Conservation (phyloP, 331 rosid genomes). For the Rosa hybrid region DNA sequence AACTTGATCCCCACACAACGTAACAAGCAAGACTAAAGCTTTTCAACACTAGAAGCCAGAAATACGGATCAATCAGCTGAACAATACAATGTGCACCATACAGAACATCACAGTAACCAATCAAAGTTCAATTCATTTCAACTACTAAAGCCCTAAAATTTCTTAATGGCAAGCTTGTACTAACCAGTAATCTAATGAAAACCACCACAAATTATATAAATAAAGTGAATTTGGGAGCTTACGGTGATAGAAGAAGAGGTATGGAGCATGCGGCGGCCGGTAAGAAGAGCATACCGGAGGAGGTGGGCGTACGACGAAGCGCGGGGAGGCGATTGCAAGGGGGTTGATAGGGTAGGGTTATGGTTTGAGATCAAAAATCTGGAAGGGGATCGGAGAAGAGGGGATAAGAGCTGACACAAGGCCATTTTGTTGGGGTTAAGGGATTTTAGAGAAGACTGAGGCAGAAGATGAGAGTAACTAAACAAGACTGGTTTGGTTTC, state of each 20-base stretch:
- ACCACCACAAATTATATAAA: neutral
- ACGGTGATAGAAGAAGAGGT: slow-evolving; percentile 89
- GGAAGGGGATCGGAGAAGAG: slow-evolving; percentile 63
- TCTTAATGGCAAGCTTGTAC: neutral
- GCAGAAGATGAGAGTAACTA: too few relatives aligned
- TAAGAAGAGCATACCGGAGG: slow-evolving; percentile 62
- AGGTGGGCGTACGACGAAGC: slow-evolving; percentile 52
- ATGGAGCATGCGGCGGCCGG: slow-evolving; percentile 85
- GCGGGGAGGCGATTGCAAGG: slow-evolving; percentile 33
- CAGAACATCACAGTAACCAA: neutral
- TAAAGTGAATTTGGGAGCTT: slow-evolving; percentile 16
- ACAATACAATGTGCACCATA: neutral
- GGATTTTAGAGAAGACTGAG: slow-evolving; percentile 32
- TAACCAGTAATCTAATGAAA: neutral
- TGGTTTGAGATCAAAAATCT: slow-evolving; percentile 58
- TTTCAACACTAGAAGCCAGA: neutral
- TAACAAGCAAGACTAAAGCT: neutral
- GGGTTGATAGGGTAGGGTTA: slow-evolving; percentile 47
- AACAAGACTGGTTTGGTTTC: too few relatives aligned
- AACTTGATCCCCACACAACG: neutral
- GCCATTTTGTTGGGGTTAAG: slow-evolving; percentile 44
- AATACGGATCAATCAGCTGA: neutral
- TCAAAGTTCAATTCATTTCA: neutral
- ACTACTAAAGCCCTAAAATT: neutral
- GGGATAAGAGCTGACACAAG: slow-evolving; percentile 71